Percentiles rank a stretch among this genome's conserved stretches.
These are phyloP conservation scores for Lanmaoa rubissima DNA, from an alignment of 768 basidiomycete genomes.

Conservation along the genomic window DNA sequence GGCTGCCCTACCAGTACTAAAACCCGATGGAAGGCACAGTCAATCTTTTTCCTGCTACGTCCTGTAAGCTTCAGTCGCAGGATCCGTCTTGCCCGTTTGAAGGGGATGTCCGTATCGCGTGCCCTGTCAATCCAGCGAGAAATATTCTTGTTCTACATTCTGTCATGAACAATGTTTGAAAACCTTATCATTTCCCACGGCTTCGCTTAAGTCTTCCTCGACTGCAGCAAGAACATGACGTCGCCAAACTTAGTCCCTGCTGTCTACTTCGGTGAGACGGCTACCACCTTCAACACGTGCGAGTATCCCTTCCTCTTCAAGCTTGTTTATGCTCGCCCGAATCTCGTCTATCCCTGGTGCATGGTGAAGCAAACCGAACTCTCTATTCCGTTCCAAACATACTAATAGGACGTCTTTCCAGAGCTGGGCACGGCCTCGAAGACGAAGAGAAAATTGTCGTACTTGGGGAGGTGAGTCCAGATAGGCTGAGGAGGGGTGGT, in stretches of 20 bases:
- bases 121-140: background rate
- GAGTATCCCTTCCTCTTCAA: background rate
- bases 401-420: background rate
- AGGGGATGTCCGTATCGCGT: background rate
- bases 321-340: background rate
- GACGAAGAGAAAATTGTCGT: background rate
- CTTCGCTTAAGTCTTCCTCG: no score
- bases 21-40: no score
- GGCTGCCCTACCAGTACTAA: no score
- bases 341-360: background rate
- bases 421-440: background rate
- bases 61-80: no score
- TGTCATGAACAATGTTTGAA: background rate
- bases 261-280: background rate
- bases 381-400: slow-evolving; percentile 6
- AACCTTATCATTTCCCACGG: no score
- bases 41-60: no score
- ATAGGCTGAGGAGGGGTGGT: background rate
- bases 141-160: no score
- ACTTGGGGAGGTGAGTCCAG: background rate
- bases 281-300: background rate
- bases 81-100: no score
- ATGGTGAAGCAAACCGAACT: background rate
- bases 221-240: no score
- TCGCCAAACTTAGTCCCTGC: background rate